Conservation (phyloP, 805 yeast species). For the Yarrowia osloensis region DNA sequence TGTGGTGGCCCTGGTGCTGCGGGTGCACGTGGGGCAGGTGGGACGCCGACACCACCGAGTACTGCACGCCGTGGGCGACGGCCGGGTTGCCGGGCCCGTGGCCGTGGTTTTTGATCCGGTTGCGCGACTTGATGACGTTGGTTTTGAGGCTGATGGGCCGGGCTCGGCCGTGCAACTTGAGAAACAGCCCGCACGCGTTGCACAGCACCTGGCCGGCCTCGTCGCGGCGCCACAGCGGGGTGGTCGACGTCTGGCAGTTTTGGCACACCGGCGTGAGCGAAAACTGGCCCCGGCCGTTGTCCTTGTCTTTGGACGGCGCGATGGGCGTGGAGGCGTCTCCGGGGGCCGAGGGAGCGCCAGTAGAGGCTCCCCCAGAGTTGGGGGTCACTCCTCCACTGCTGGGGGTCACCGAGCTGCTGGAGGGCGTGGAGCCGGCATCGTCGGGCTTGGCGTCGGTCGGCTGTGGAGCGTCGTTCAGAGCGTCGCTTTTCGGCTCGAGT, state of each 20-base stretch:
- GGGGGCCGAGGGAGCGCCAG: background rate
- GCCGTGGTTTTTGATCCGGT: conserved; percentile 58
- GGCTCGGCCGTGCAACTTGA: conserved; percentile 88
- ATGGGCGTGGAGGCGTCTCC: background rate
- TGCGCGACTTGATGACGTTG: conserved; percentile 88
- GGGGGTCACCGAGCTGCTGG: background rate
- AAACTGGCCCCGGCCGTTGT: conserved; percentile 11
- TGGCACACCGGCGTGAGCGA: conserved; percentile 52
- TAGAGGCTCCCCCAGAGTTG: too few species aligned
- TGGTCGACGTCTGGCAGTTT: conserved; percentile 88
- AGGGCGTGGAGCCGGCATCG: too few species aligned
- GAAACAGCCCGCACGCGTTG: conserved; percentile 89
- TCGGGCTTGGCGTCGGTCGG: too few species aligned
- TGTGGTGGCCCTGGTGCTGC: background rate
- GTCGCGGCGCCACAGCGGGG: conserved; percentile 95
- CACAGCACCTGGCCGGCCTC: conserved; percentile 88
- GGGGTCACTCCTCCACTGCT: too few species aligned
- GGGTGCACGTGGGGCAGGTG: conserved; percentile 23
- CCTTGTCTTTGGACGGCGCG: conserved; percentile 15
- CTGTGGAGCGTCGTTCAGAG: background rate
- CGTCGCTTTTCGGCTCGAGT: background rate
- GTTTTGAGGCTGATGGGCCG: conserved; percentile 90
- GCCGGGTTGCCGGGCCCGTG: conserved; percentile 22
- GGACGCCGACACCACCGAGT: conserved; percentile 5
- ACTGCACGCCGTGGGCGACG: conserved; percentile 7